Conservation (phyloP, 495 filamentous ascomycete genomes). For the Hypomontagnella submonticulosa region DNA sequence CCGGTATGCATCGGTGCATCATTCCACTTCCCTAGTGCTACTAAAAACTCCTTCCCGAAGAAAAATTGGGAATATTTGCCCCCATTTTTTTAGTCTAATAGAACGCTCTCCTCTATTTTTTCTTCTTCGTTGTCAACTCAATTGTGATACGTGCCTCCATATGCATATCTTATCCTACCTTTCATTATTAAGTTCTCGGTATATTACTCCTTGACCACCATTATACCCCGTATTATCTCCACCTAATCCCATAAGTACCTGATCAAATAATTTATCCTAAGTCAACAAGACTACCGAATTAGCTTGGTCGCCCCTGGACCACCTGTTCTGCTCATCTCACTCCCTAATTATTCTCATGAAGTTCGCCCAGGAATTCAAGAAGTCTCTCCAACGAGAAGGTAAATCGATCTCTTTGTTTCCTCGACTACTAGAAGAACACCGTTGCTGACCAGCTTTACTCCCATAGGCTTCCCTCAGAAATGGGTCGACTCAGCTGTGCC, state of each 20-base stretch:
- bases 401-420: constrained; percentile 18
- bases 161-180: background rate
- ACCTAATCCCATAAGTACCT: too few species aligned
- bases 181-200: too few species aligned
- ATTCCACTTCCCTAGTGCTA: constrained; percentile 14
- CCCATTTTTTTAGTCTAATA: background rate
- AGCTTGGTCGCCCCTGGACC: background rate
- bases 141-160: background rate
- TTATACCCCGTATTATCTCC: too few species aligned
- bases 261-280: too few species aligned
- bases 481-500: constrained; percentile 78
- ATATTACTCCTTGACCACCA: too few species aligned
- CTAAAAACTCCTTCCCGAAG: constrained; percentile 3
- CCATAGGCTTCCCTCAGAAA: constrained; percentile 64
- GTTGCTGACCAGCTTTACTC: constrained; percentile 17
- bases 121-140: background rate
- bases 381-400: constrained; percentile 65
- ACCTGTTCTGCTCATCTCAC: background rate
- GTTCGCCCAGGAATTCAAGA: constrained; percentile 75
- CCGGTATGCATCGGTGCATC: constrained; percentile 8
- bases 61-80: constrained; percentile 26
- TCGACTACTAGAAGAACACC: background rate
- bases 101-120: constrained; percentile 1
- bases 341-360: constrained; percentile 64
- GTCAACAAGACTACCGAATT: background rate